Percentiles rank a stretch among this genome's conserved stretches.
Evolutionary conservation across 2,329 filamentous ascomycete species (phyloP).

Genomic region (Penicillium fuscoglaucum): DNA sequence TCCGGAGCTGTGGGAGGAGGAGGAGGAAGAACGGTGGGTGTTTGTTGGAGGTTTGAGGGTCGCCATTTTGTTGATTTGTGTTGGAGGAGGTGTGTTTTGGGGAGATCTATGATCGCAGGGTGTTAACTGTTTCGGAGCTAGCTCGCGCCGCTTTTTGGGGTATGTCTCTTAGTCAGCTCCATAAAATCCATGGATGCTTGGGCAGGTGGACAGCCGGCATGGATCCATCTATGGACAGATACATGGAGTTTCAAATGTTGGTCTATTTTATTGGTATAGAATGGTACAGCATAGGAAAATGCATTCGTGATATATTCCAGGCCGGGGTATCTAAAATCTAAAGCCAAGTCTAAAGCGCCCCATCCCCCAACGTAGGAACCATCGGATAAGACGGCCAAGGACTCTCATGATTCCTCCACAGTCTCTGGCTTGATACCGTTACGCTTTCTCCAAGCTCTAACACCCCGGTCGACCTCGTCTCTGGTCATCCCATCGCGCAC

Average conservation of each 20-base stretch:
- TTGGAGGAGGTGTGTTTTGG: no score
- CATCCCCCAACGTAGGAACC: not conserved
- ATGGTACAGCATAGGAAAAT: not conserved
- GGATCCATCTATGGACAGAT: not conserved
- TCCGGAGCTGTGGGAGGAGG: slow-evolving; percentile 25
- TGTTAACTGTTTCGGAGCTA: not conserved
- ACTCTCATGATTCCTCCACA: slow-evolving; percentile 3
- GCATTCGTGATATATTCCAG: not conserved
- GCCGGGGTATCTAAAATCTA: not conserved
- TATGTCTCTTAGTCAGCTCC: slow-evolving; percentile 2
- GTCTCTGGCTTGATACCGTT: slow-evolving; percentile 51
- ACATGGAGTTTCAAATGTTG: not conserved
- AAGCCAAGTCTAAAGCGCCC: not conserved
- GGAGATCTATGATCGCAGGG: slow-evolving; percentile 1
- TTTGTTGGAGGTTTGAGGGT: slow-evolving; percentile 34
- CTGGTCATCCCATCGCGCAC: slow-evolving; percentile 76
- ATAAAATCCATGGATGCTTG: not conserved
- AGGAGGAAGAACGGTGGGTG: slow-evolving; percentile 28
- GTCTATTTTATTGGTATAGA: not conserved
- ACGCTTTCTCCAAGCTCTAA: slow-evolving; percentile 76
- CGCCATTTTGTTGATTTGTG: slow-evolving; percentile 17
- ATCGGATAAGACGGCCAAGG: not conserved
- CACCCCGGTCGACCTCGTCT: slow-evolving; percentile 74
- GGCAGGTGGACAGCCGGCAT: no score
- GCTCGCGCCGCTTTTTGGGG: not conserved